Base-by-base conservation (phyloP, 768 basidiomycete genomes). In the Lepiota brunneoincarnata region DNA sequence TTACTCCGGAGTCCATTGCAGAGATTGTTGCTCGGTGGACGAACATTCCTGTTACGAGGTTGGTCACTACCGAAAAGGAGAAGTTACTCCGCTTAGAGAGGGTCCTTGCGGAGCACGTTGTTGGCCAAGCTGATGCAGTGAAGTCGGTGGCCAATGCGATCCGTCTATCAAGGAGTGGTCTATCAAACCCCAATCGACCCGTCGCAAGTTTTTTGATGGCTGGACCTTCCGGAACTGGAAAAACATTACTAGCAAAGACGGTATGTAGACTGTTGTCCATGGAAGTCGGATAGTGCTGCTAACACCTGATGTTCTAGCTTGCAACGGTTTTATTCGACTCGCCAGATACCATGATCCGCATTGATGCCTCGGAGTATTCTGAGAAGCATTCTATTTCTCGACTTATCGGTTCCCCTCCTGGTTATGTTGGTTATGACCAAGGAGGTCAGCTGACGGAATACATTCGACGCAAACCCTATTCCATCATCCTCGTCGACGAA, bases 21-120 rank as follows among this genome's bases (percentile, higher is more conserved):
- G 91, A 95, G 66, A 94, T 98, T 58, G 93, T 98, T 21, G 89
- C 84, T 17, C 81, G 89, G 53, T 98, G 94, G 94, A 96, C 93
- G 3, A 86, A 84, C 39, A 91, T 98, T 52, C 96, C 96, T 2
- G 89, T 96, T 11, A 89, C 89, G 24, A 79, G 88, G 18, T 75
- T 97, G 36, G 80, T 93, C 75, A 87, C 89, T n/a, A 83, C 89
- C 1, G 91, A 98, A 73, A 87, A 86, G 69, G 93, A 98, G 66
- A 95, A 96, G 69, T 72, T 93, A 23, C 70, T 93, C 37, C 74
- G 77, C 63, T 84, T 98, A 87, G 96, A 98, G 71, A 89, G 87
- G 66, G 80, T 88, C 34, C 75, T 99, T 37, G 74, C 82, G 20
- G 71, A 78, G 50, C 83, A 80, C 35, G 92, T 98, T 17, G 86